Conservation (phyloP, 164 flowering plant genomes). For the Santalum album region DNA sequence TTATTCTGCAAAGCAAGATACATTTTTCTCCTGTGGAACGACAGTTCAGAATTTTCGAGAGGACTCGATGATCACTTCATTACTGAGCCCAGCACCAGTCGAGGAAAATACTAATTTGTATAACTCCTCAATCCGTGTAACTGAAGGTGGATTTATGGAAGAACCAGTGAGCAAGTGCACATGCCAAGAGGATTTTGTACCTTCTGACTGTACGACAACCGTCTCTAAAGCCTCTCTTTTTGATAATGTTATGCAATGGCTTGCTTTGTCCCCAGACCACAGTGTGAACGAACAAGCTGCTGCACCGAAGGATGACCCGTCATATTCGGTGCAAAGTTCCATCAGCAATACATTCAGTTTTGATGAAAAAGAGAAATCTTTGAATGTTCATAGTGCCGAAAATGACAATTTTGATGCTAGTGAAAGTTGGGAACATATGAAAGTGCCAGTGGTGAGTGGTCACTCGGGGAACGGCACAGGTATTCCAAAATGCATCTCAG, state of each 20-base stretch:
- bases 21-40: conserved; percentile 10
- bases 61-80: conserved; percentile 11
- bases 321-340: conserved; percentile 20
- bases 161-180: conserved; percentile 10
- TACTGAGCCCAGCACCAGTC: conserved; percentile 3
- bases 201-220: conserved; percentile 12
- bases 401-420: too few relatives aligned
- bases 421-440: conserved; percentile 32
- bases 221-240: conserved; percentile 10
- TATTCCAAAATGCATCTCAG: conserved; percentile 30
- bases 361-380: conserved; percentile 30
- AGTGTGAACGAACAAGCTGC: conserved; percentile 8
- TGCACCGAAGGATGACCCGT: conserved; percentile 12
- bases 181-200: conserved; percentile 14
- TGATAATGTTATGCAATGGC: conserved; percentile 34
- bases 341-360: too few relatives aligned
- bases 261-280: conserved; percentile 26
- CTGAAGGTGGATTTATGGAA: conserved; percentile 18
- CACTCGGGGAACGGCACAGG: conserved; percentile 14
- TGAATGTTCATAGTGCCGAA: too few relatives aligned
- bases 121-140: conserved; percentile 7
- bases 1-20: conserved; percentile 12
- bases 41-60: conserved; percentile 14
- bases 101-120: conserved; percentile 9
- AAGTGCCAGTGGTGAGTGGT: conserved; percentile 20